phyloP scores from a whole-genome alignment of 2,329 filamentous ascomycete genomes.

The Botrytis squamosa region DNA sequence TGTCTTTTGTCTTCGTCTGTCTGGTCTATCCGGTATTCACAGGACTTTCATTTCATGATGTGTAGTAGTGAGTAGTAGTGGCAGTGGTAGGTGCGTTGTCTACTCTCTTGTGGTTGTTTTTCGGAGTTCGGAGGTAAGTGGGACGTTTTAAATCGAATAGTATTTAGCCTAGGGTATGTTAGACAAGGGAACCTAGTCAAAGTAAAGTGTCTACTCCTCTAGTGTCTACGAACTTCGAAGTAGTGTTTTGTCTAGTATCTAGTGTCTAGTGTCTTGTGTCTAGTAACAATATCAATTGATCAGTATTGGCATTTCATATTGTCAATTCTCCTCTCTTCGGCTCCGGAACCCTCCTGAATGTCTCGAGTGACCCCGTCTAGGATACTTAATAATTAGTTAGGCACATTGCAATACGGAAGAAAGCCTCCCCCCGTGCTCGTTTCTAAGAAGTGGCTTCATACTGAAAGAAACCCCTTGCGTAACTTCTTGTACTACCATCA shows the following conservation, averaged over 20 bases:
- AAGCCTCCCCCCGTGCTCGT: neutral
- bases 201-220: neutral
- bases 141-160: neutral
- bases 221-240: neutral
- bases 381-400: neutral
- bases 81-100: neutral
- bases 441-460: neutral
- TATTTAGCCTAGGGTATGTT: neutral
- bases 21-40: neutral
- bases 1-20: neutral
- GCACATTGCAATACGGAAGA: constrained; percentile 9
- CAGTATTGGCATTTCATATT: neutral
- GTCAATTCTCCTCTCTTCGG: neutral
- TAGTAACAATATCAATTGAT: neutral
- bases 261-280: neutral
- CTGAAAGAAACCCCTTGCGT: neutral
- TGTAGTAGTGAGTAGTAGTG: neutral
- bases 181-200: constrained; percentile 8
- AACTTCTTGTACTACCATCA: neutral
- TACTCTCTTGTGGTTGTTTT: constrained; percentile 4
- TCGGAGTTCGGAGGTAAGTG: constrained; percentile 13
- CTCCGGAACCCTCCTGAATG: neutral
- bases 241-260: neutral
- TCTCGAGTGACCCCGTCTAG: neutral
- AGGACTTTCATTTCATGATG: neutral